Percentiles rank a stretch among this genome's conserved stretches.
These are phyloP conservation scores for Fusarium napiforme DNA, from an alignment of 2,329 filamentous ascomycete genomes.

Conservation along the genomic window DNA sequence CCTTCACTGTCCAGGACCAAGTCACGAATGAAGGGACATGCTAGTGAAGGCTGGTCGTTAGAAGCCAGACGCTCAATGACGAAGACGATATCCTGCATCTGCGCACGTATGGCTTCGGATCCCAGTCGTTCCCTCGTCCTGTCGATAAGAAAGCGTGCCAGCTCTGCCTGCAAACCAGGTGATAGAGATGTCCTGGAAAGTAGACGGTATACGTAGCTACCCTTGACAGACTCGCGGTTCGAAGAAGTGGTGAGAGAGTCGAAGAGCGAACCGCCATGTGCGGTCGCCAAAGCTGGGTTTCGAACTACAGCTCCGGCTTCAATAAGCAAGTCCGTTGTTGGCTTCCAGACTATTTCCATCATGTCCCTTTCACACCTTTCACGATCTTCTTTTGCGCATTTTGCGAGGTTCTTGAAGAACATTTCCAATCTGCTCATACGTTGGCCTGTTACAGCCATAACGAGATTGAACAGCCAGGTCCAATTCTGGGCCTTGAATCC, in stretches of 20 bases:
- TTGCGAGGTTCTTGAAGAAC: constrained; percentile 6
- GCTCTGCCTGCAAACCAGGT: constrained; percentile 18
- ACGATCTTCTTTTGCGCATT: neutral
- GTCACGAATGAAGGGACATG: constrained; percentile 46
- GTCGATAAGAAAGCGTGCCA: constrained; percentile 34
- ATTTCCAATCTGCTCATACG: constrained; percentile 1
- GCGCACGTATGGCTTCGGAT: constrained; percentile 5
- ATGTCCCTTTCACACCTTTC: constrained; percentile 6
- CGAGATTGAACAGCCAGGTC: constrained; percentile 12
- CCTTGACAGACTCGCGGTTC: neutral
- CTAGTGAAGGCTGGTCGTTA: constrained; percentile 47
- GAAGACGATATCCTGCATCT: constrained; percentile 24
- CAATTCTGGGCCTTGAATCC: constrained; percentile 17
- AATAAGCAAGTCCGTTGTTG: constrained; percentile 45
- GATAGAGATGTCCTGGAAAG: constrained; percentile 1
- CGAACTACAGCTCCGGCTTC: constrained; percentile 34
- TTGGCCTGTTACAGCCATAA: neutral
- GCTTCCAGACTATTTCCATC: constrained; percentile 45
- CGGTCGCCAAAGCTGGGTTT: constrained; percentile 8
- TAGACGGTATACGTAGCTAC: constrained; percentile 23
- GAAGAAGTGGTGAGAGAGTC: neutral
- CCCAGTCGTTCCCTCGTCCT: constrained; percentile 31
- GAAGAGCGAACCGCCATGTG: neutral
- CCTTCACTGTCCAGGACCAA: constrained; percentile 45
- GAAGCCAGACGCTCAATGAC: constrained; percentile 40